Evolutionary conservation across 352 stramenopile genomes (phyloP).

Genomic region (Phytopythium oedochilum): DNA sequence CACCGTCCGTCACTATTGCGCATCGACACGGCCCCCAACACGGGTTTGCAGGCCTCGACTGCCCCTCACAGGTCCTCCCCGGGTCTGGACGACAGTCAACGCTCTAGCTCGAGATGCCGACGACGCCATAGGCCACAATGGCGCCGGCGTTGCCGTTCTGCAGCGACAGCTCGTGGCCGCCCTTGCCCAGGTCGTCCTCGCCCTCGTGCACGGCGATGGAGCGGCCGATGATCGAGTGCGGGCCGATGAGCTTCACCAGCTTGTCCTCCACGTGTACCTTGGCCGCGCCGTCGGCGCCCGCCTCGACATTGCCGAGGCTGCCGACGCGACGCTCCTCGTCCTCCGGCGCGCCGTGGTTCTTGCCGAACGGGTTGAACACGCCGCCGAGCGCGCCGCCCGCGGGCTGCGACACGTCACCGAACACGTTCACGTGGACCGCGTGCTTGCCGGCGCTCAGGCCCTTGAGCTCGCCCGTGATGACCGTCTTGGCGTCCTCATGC

Average conservation of each 20-base stretch:
- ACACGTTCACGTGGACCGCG: constrained; percentile 94
- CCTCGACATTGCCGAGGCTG: constrained; percentile 91
- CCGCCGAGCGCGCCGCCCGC: constrained; percentile 71
- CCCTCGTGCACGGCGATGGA: constrained; percentile 93
- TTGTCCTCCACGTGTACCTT: constrained; percentile 94
- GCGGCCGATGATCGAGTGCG: constrained; percentile 97
- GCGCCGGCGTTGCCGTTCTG: constrained; percentile 95
- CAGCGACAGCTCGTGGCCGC: constrained; percentile 95
- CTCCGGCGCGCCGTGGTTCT: constrained; percentile 94
- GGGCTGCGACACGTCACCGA: constrained; percentile 91
- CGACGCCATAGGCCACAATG: constrained; percentile 89
- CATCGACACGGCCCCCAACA: not conserved
- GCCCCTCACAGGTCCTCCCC: too few species aligned
- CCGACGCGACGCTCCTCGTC: constrained; percentile 96
- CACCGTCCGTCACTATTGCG: not conserved
- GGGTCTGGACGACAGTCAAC: not conserved
- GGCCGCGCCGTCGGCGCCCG: constrained; percentile 68
- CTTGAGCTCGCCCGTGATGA: constrained; percentile 84
- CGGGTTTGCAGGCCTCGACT: not conserved
- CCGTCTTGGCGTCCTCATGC: constrained; percentile 84
- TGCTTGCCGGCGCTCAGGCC: constrained; percentile 87
- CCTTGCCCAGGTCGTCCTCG: constrained; percentile 96
- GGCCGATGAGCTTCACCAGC: constrained; percentile 96
- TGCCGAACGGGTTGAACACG: constrained; percentile 98
- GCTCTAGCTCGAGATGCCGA: constrained; percentile 87